Base-by-base conservation (phyloP, 352 stramenopile genomes). In the Globisporangium paddicum region DNA sequence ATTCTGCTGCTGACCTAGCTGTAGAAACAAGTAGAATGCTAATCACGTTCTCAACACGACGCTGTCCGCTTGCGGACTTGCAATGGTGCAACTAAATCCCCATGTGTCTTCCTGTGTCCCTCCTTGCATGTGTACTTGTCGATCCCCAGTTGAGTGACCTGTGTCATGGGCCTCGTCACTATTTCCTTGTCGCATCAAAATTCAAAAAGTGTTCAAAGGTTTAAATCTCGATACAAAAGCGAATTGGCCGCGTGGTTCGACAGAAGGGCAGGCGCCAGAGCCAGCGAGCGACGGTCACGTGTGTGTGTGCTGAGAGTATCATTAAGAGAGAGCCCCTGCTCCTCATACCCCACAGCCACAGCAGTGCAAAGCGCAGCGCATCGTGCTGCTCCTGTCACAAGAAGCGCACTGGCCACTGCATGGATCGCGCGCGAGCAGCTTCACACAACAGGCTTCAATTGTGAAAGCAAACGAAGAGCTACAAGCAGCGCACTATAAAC, bases 1-100 rank as follows among this genome's bases (percentile, higher is more conserved):
- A 26, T 60, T 30, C n/a, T 37, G 69, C 34, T 47, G 21, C 35
- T 60, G 26, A 21, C 19, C 28, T 48, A 46, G 55, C 23, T 21
- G 18, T 26, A 32, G 55, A 54, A 26, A 19, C 37, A 38, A n/a
- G n/a, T n/a, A n/a, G n/a, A n/a, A n/a, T n/a, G 42, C 34, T 58
- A 64, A 64, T 50, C 59, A 64, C 58, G 50, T 62, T 63, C 54
- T 58, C 35, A 66, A 66, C 28, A 66, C 34, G 45, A 60, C 40
- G 34, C 28, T 41, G 11, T 14, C n/a, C 16, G 32, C 47, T 41
- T 40, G 47, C 47, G 32, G 47, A 23, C 18, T 40, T 52, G 58
- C 38, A 28, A 47, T 61, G 48, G 49, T 64, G 58, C 51, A 64
- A 64, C 19, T 38, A 45, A 37, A 55, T 19, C 19, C 7, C 14